Conservation (phyloP, 1,284 basidiomycete genomes). For the Omphalotus olearius region DNA sequence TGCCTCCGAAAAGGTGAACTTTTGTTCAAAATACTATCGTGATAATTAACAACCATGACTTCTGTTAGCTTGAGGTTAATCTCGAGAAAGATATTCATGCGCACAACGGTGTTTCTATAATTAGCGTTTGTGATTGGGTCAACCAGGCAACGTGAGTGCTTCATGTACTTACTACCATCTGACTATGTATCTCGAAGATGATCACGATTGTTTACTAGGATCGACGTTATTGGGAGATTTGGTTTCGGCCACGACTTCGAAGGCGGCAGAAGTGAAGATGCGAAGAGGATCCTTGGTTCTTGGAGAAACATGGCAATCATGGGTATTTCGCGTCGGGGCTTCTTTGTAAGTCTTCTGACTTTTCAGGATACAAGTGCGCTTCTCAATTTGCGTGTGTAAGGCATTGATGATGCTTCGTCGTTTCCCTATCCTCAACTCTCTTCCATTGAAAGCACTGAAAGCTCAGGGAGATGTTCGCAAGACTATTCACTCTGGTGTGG, state of each 20-base stretch:
- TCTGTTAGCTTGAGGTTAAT: background rate
- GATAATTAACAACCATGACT: background rate
- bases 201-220: background rate
- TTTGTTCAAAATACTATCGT: background rate
- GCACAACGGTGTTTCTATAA: background rate
- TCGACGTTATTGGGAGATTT: background rate
- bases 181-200: slow-evolving; percentile 2
- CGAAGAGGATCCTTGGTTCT: slow-evolving; percentile 10
- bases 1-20: background rate
- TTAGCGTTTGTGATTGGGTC: background rate
- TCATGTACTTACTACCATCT: background rate
- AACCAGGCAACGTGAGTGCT: background rate
- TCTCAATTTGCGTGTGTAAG: slow-evolving; percentile 1
- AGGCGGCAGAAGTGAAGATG: slow-evolving; percentile 12
- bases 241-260: slow-evolving; percentile 15
- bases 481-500: background rate
- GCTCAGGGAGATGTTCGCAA: slow-evolving; percentile 11
- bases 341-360: slow-evolving; percentile 12
- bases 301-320: slow-evolving; percentile 3
- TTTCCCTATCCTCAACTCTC: slow-evolving; percentile 12
- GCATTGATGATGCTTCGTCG: slow-evolving; percentile 14
- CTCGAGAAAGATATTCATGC: background rate
- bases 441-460: slow-evolving; percentile 13
- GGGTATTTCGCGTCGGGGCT: slow-evolving; percentile 6
- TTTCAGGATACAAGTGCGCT: background rate